These are phyloP conservation scores for Alliaria petiolata DNA, from an alignment of 345 rosid genomes.

Conservation along the genomic window DNA sequence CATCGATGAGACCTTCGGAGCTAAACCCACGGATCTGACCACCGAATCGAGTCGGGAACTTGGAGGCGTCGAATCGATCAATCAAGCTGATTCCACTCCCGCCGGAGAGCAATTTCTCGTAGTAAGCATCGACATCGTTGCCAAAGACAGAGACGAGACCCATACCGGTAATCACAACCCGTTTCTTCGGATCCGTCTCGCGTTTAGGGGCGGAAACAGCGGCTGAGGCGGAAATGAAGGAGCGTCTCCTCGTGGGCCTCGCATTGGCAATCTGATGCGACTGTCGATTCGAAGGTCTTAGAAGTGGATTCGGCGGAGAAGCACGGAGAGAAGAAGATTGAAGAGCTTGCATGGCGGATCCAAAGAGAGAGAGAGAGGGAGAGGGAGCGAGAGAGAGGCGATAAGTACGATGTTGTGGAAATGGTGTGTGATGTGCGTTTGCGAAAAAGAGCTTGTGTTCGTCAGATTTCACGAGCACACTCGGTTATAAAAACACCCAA, in stretches of 20 bases:
- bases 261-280: slow-evolving; percentile 31
- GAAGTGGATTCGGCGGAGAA: slow-evolving; percentile 53
- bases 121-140: slow-evolving; percentile 77
- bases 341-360: slow-evolving; percentile 67
- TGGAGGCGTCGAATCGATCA: slow-evolving; percentile 93
- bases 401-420: slow-evolving; percentile 31
- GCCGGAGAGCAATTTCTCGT: slow-evolving; percentile 78
- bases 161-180: slow-evolving; percentile 95
- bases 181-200: slow-evolving; percentile 89
- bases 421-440: slow-evolving; percentile 27
- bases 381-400: slow-evolving; percentile 24
- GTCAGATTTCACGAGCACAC: slow-evolving; percentile 10
- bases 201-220: slow-evolving; percentile 76
- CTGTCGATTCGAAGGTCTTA: slow-evolving; percentile 29
- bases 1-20: slow-evolving; percentile 81
- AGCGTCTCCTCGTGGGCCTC: slow-evolving; percentile 33
- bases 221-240: slow-evolving; percentile 51
- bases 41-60: slow-evolving; percentile 92
- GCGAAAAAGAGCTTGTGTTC: slow-evolving; percentile 1
- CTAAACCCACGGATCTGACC: slow-evolving; percentile 97
- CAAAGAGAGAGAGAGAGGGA: neutral
- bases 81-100: slow-evolving; percentile 87
- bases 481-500: neutral
- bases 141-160: slow-evolving; percentile 97
- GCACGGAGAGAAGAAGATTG: slow-evolving; percentile 57